These are phyloP conservation scores for Magnolia changhungtana DNA, from an alignment of 164 flowering plant genomes.

Conservation along the genomic window DNA sequence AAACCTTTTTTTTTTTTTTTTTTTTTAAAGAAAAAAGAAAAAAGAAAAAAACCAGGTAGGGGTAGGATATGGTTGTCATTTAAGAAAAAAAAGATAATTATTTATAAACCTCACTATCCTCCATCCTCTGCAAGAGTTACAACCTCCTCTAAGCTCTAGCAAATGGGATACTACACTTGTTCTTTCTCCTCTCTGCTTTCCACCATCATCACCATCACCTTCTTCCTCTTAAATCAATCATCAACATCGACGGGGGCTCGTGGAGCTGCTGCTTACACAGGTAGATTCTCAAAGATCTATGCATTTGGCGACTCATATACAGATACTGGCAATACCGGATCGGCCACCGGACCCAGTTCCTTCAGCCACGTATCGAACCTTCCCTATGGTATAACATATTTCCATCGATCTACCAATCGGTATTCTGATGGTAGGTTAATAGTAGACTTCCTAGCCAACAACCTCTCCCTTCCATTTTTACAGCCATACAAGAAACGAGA, in stretches of 20 bases:
- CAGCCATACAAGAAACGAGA: slow-evolving; percentile 36
- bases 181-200: not conserved
- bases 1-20: too few relatives aligned
- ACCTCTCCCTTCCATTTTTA: slow-evolving; percentile 44
- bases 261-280: not conserved
- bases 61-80: too few relatives aligned
- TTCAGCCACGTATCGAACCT: slow-evolving; percentile 31
- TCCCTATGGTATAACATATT: slow-evolving; percentile 43
- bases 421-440: slow-evolving; percentile 61
- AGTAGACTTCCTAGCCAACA: slow-evolving; percentile 53
- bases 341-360: slow-evolving; percentile 27
- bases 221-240: slow-evolving; percentile 1
- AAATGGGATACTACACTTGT: not conserved
- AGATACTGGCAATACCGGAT: slow-evolving; percentile 62
- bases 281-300: slow-evolving; percentile 41
- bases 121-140: too few relatives aligned
- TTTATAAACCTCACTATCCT: too few relatives aligned
- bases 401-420: slow-evolving; percentile 39
- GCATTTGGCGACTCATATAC: slow-evolving; percentile 82
- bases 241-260: not conserved
- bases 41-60: too few relatives aligned
- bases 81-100: too few relatives aligned
- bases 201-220: slow-evolving; percentile 2
- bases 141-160: too few relatives aligned
- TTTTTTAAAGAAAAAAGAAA: too few relatives aligned